Evolutionary conservation across 2,329 filamentous ascomycete genomes (phyloP), one percentile per base, ranked within the genome.

Genomic region (Colletotrichum chlorophyti): DNA sequence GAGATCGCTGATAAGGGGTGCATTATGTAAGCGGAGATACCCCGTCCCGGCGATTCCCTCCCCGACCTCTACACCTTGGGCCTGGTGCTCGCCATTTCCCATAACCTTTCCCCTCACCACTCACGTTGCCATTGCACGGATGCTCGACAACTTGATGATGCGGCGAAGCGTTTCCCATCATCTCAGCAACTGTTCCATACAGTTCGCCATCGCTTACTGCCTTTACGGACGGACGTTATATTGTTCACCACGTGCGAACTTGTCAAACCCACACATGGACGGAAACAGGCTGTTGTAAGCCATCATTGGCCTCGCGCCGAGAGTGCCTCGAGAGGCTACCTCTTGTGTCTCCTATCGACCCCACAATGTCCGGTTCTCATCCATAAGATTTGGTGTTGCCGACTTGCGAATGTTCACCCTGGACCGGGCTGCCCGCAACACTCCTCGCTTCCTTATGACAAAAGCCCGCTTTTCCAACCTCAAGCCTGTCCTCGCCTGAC

Each of bases 241-340:
- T 34, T 15, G 43, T 34, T 27, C 23, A 29, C 14, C 7, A 21
- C 10, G 32, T 41, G 24, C 42, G n/a, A 29, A 8, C 19, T 38
- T 59, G 51, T 50, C 51, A 49, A 38, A 29, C 31, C n/a, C 42
- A 26, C 42, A 15, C 37, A 37, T 40, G 51, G 26, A 21, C 6
- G 15, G 26, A 14, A 21, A 27, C 37, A 27, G 29, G 14, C n/a
- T 43, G 31, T 41, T 49, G 38, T 45, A 49, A 37, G 15, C 19
- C 17, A 35, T 35, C 21, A 19, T 11, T 15, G 31, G 23, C 38
- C 17, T 45, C 17, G 31, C 43, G 43, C 51, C 43, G 43, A 55
- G 31, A 4, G 21, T 34, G 35, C 12, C 37, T 27, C 14, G 31
- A 43, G 21, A 15, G 32, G 51, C 43, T 27, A 21, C 49, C 21